Percentiles rank a stretch among this genome's conserved stretches.
Conservation (phyloP, 768 basidiomycete genomes). For the Psilocybe subaeruginosa region DNA sequence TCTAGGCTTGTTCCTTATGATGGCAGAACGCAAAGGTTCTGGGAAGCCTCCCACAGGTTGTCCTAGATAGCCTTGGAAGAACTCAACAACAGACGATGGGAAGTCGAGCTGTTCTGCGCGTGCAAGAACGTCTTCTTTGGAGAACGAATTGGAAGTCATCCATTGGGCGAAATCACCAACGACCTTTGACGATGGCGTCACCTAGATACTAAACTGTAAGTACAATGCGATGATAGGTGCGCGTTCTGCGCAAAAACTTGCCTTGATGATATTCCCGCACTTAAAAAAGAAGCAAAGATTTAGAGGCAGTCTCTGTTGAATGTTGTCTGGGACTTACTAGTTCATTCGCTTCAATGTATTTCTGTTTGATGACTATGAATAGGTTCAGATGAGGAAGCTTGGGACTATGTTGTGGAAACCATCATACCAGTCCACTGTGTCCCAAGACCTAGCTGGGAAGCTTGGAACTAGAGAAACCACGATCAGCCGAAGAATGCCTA, state of each 20-base stretch:
- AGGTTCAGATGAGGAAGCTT: slow-evolving; percentile 14
- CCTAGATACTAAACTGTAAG: slow-evolving; percentile 38
- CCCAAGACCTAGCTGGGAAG: slow-evolving; percentile 93
- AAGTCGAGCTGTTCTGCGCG: slow-evolving; percentile 93
- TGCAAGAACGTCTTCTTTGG: slow-evolving; percentile 83
- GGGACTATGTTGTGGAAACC: not conserved
- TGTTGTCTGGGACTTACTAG: slow-evolving; percentile 51
- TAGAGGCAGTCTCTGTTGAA: slow-evolving; percentile 1
- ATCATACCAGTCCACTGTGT: slow-evolving; percentile 88
- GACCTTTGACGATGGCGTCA: slow-evolving; percentile 98
- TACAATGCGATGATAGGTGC: not conserved
- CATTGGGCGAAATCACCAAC: slow-evolving; percentile 99
- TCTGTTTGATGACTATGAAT: slow-evolving; percentile 87
- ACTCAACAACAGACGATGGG: slow-evolving; percentile 96
- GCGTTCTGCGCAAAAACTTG: slow-evolving; percentile 20
- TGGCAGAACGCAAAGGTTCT: slow-evolving; percentile 87
- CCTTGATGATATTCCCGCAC: slow-evolving; percentile 98
- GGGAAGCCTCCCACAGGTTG: slow-evolving; percentile 99
- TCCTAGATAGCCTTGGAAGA: slow-evolving; percentile 99
- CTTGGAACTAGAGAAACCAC: slow-evolving; percentile 81
- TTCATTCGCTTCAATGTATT: slow-evolving; percentile 97
- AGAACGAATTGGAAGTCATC: slow-evolving; percentile 95
- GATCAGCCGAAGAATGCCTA: slow-evolving; percentile 17
- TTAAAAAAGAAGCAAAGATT: slow-evolving; percentile 29
- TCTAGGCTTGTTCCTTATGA: slow-evolving; percentile 92